phyloP scores from a whole-genome alignment of 2,329 filamentous ascomycete species.

The Diaporthe citri region DNA sequence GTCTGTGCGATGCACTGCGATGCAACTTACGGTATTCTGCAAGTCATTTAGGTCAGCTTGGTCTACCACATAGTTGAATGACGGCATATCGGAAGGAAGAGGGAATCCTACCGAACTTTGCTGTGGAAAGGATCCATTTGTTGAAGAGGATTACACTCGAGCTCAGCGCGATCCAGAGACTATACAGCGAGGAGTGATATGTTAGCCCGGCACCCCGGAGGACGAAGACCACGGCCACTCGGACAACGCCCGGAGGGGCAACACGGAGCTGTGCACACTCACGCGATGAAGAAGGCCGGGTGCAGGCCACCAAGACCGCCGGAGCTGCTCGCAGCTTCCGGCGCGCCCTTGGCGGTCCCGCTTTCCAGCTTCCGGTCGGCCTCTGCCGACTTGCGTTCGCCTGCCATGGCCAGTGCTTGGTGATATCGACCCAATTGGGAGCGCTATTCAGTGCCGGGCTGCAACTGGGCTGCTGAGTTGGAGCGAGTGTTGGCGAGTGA shows the following conservation, averaged over 20 bases:
- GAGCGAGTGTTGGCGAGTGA: neutral
- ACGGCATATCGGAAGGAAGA: neutral
- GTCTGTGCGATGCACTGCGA: neutral
- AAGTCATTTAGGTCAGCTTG: slow-evolving; percentile 24
- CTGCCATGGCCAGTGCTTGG: slow-evolving; percentile 31
- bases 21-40: slow-evolving; percentile 34
- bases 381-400: slow-evolving; percentile 40
- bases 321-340: slow-evolving; percentile 30
- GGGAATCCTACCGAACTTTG: slow-evolving; percentile 76
- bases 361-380: slow-evolving; percentile 39
- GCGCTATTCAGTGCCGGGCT: neutral
- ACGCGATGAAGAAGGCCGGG: slow-evolving; percentile 82
- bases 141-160: slow-evolving; percentile 95
- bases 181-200: slow-evolving; percentile 51
- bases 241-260: neutral
- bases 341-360: slow-evolving; percentile 33
- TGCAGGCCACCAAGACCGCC: slow-evolving; percentile 60
- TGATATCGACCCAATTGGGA: neutral
- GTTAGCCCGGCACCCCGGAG: neutral
- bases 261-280: slow-evolving; percentile 47
- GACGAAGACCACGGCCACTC: neutral
- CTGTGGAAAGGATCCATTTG: slow-evolving; percentile 90
- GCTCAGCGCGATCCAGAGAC: slow-evolving; percentile 88
- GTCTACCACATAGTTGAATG: neutral
- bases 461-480: neutral